Evolutionary conservation across 495 filamentous ascomycete genomes (phyloP), one percentile per base, ranked within the genome.

Genomic region (Chaetomium tenue): DNA sequence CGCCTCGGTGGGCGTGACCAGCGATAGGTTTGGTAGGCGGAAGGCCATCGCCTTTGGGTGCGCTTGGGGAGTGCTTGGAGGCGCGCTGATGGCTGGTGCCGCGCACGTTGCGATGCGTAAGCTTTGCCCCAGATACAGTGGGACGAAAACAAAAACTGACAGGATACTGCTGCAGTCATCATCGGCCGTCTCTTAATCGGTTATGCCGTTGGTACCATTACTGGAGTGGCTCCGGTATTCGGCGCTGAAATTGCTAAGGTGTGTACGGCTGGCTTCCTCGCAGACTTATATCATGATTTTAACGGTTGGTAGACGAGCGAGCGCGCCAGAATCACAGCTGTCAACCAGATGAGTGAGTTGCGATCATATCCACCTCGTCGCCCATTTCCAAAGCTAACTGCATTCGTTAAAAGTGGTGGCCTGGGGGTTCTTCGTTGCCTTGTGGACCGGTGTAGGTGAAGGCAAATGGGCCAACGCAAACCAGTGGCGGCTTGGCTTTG

Each of bases 401-500:
- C 9, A 28, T 47, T 16, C 30, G 3, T 18, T n/a, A 23, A 33
- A 20, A 79, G 83, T 83, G 83, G 75, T 81, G 13, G 81, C 82
- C 28, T 84, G 83, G 70, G 83, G 80, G 0, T 83, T 79, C 48
- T 83, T 76, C 68, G 60, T 76, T 11, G 74, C 81, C 2, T 72
- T 80, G 1, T 78, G 78, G 69, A 75, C 71, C 0, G 76, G 76
- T 30, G 71, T 75, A 16, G 82, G 83, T 54, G 74, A 76, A 66
- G 67, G 71, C 5, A 64, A 67, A 52, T 76, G 74, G 74, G 58
- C 71, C 18, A 75, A 76, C 51, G 37, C 69, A 39, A 73, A 74
- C 52, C 73, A 81, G 67, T 85, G 85, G 85, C 74, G 84, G 40
- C 79, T 86, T 42, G 84, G 83, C 0, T 78, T 87, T 23, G 80